These are phyloP conservation scores for Neonectria magnoliae DNA, from an alignment of 2,329 filamentous ascomycete species.

Conservation along the genomic window DNA sequence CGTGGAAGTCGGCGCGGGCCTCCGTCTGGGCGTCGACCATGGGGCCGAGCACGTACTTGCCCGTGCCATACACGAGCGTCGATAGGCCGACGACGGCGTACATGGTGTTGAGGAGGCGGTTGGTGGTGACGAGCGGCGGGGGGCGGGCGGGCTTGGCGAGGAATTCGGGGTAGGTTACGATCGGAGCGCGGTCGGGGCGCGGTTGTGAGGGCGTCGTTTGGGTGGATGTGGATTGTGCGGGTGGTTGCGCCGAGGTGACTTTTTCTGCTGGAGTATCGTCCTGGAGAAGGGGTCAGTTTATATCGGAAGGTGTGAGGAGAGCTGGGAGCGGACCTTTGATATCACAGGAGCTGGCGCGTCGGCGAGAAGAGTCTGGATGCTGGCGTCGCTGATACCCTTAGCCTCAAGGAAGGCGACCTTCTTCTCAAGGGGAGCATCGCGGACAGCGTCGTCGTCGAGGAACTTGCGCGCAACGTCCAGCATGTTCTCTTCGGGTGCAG, in stretches of 20 bases:
- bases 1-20: slow-evolving; percentile 63
- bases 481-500: slow-evolving; percentile 37
- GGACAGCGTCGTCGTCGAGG: slow-evolving; percentile 78
- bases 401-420: slow-evolving; percentile 80
- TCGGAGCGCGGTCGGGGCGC: slow-evolving; percentile 62
- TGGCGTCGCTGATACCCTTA: slow-evolving; percentile 75
- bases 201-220: slow-evolving; percentile 35
- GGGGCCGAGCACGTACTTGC: slow-evolving; percentile 73
- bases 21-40: slow-evolving; percentile 64
- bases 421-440: slow-evolving; percentile 72
- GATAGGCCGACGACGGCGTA: slow-evolving; percentile 67
- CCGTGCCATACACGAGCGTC: slow-evolving; percentile 75
- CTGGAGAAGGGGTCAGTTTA: slow-evolving; percentile 10
- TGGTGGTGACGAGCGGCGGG: slow-evolving; percentile 70
- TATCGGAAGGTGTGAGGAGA: not conserved
- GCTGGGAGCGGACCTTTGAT: slow-evolving; percentile 28
- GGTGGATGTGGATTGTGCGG: slow-evolving; percentile 21
- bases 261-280: slow-evolving; percentile 22
- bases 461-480: slow-evolving; percentile 78
- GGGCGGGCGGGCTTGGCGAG: slow-evolving; percentile 65
- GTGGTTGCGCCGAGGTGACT: slow-evolving; percentile 13
- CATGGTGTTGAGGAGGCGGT: slow-evolving; percentile 67
- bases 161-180: slow-evolving; percentile 78
- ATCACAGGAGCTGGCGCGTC: slow-evolving; percentile 33
- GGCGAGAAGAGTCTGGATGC: slow-evolving; percentile 74